A percentile compares a stretch with the other conserved stretches of the same genome.
phyloP scores from a whole-genome alignment of 2,329 filamentous ascomycete genomes.

The Aspergillus proliferans region DNA sequence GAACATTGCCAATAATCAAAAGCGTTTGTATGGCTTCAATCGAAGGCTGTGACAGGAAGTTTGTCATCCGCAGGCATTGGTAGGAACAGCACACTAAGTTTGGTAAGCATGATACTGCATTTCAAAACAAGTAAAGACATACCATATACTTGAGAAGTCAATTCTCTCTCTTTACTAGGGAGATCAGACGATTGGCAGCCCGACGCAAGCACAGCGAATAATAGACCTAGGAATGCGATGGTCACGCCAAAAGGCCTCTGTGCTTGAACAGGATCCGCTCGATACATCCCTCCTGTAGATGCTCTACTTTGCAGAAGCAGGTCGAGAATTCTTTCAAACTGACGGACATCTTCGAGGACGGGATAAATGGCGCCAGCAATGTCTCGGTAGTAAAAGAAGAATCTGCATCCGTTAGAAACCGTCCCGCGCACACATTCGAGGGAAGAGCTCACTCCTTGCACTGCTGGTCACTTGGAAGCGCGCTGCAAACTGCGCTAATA shows the following conservation, averaged over 20 bases:
- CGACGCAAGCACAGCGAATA: slow-evolving; percentile 58
- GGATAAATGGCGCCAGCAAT: slow-evolving; percentile 56
- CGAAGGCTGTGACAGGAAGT: slow-evolving; percentile 57
- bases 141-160: slow-evolving; percentile 60
- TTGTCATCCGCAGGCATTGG: slow-evolving; percentile 58
- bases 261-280: slow-evolving; percentile 42
- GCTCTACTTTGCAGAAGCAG: slow-evolving; percentile 49
- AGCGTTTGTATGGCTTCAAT: slow-evolving; percentile 58
- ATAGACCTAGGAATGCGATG: slow-evolving; percentile 53
- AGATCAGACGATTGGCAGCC: slow-evolving; percentile 56
- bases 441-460: slow-evolving; percentile 43
- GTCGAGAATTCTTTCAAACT: slow-evolving; percentile 50
- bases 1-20: slow-evolving; percentile 56
- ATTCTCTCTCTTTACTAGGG: slow-evolving; percentile 53
- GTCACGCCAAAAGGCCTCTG: slow-evolving; percentile 53
- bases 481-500: slow-evolving; percentile 53
- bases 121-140: slow-evolving; percentile 15
- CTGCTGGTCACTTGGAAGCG: slow-evolving; percentile 53
- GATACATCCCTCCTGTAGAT: slow-evolving; percentile 37
- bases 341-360: slow-evolving; percentile 51
- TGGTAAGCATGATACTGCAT: slow-evolving; percentile 19
- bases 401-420: slow-evolving; percentile 27
- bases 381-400: slow-evolving; percentile 54
- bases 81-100: slow-evolving; percentile 56
- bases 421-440: neutral